phyloP scores from a whole-genome alignment of 352 stramenopile genomes.

The Phytophthora kernoviae region DNA sequence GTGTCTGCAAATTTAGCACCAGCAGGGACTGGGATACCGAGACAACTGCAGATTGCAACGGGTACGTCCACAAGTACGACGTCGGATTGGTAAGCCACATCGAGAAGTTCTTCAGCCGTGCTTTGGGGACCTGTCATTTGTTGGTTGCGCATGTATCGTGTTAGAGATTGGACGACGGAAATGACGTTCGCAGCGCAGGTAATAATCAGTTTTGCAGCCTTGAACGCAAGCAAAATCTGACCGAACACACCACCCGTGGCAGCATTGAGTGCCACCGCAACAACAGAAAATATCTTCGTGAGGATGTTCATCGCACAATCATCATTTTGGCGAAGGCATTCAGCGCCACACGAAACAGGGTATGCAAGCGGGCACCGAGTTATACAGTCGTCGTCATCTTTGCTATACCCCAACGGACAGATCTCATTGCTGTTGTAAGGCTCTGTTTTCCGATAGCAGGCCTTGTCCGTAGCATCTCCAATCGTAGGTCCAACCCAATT shows the following conservation, averaged over 20 bases:
- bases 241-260: constrained; percentile 39
- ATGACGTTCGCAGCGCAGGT: constrained; percentile 20
- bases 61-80: constrained; percentile 21
- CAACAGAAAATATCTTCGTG: constrained; percentile 30
- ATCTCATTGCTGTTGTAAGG: constrained; percentile 1
- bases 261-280: constrained; percentile 32
- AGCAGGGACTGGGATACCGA: not conserved
- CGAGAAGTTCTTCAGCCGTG: constrained; percentile 9
- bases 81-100: constrained; percentile 15
- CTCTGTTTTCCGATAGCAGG: constrained; percentile 18
- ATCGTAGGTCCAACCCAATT: constrained; percentile 24
- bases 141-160: constrained; percentile 26
- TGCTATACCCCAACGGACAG: constrained; percentile 14
- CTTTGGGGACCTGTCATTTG: constrained; percentile 10
- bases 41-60: not conserved
- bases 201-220: constrained; percentile 12
- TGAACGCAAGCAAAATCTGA: constrained; percentile 5
- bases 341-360: constrained; percentile 45
- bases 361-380: constrained; percentile 49
- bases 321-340: constrained; percentile 57
- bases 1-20: not conserved
- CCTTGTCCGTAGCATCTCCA: constrained; percentile 13
- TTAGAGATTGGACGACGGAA: constrained; percentile 7
- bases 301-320: constrained; percentile 40
- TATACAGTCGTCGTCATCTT: constrained; percentile 12